phyloP scores from a whole-genome alignment of 352 stramenopile species.

The Phytopythium litorale region DNA sequence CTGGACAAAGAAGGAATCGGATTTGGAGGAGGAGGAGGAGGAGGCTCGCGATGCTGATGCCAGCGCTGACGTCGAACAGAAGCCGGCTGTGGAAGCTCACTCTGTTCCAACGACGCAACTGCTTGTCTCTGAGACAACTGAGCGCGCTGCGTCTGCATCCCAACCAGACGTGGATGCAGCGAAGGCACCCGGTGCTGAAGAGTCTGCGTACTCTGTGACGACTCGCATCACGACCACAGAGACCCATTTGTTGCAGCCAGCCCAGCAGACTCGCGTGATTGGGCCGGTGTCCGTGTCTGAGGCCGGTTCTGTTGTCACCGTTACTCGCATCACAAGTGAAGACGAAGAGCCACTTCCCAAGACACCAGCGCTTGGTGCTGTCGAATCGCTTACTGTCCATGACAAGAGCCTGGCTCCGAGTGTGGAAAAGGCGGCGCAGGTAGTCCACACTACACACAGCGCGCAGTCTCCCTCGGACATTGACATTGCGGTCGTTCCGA shows the following conservation, averaged over 20 bases:
- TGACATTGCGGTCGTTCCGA: background rate
- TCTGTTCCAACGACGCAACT: background rate
- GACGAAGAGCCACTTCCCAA: background rate
- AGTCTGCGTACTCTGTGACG: background rate
- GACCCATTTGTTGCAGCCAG: background rate
- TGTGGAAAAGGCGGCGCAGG: background rate
- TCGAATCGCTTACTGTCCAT: background rate
- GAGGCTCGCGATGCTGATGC: background rate
- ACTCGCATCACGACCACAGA: background rate
- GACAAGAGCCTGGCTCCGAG: background rate
- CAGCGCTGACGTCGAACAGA: background rate
- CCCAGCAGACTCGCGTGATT: background rate
- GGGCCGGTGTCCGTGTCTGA: background rate
- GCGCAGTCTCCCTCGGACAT: background rate
- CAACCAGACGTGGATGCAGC: background rate
- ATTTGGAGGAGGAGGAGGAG: background rate
- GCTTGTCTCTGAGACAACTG: background rate
- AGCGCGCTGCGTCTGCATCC: background rate
- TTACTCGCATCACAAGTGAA: background rate
- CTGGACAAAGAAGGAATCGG: slow-evolving; percentile 9
- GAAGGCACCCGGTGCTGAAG: background rate
- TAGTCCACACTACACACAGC: background rate
- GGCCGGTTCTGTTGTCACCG: background rate
- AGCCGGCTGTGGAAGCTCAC: background rate
- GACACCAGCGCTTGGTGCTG: background rate